Percentiles rank a stretch among this genome's conserved stretches.
Evolutionary conservation across 2,329 filamentous ascomycete species (phyloP).

Genomic region (Dactylellina parvicollis): DNA sequence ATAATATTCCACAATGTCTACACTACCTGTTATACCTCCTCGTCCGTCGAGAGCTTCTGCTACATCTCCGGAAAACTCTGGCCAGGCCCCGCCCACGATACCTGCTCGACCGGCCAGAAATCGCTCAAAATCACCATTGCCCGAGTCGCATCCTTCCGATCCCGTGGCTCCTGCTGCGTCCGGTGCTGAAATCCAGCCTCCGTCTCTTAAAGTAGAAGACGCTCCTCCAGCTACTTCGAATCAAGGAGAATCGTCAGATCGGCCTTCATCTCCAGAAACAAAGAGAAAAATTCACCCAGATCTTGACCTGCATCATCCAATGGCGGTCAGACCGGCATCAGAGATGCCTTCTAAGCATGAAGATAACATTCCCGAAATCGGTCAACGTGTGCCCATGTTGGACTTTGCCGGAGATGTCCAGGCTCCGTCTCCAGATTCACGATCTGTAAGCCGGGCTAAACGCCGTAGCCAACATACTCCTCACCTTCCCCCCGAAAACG

Average conservation of each 20-base stretch:
- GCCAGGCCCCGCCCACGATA: conserved; percentile 65
- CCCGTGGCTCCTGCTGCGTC: conserved; percentile 4
- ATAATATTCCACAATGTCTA: conserved; percentile 53
- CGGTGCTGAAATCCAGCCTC: conserved; percentile 8
- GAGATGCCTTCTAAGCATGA: conserved; percentile 40
- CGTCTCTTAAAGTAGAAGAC: not conserved
- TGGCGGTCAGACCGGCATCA: conserved; percentile 42
- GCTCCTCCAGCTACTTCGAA: not conserved
- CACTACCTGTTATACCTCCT: conserved; percentile 56
- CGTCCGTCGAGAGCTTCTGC: conserved; percentile 54
- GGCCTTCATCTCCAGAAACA: conserved; percentile 45
- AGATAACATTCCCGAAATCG: conserved; percentile 73
- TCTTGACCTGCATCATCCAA: conserved; percentile 52
- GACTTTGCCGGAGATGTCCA: conserved; percentile 93
- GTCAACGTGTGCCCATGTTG: conserved; percentile 92
- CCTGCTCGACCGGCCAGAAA: conserved; percentile 69
- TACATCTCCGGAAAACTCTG: conserved; percentile 59
- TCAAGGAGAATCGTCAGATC: conserved; percentile 17
- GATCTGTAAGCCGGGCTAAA: conserved; percentile 55
- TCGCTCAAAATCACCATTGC: conserved; percentile 57
- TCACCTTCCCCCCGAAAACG: conserved; percentile 34
- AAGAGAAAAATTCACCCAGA: conserved; percentile 37
- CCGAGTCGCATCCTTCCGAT: conserved; percentile 19
- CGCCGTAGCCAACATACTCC: conserved; percentile 59
- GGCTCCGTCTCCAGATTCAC: conserved; percentile 77